Conservation (phyloP, 176 grass and related monocot genomes). For the Tuctoria greenei region DNA sequence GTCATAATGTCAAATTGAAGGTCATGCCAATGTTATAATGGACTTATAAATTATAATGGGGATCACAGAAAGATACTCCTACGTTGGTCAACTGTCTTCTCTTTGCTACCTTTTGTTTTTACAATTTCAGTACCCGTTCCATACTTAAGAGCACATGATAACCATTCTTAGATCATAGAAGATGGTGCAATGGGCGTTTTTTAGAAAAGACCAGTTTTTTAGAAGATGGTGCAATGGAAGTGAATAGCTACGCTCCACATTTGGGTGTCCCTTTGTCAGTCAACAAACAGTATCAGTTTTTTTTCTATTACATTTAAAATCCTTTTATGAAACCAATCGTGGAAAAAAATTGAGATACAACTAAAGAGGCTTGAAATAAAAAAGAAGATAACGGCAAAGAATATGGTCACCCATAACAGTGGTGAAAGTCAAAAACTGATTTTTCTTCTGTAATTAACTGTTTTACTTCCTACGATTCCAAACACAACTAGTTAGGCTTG, state of each 20-base stretch:
- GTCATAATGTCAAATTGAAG: no score
- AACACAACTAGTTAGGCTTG: not conserved
- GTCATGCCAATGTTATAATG: no score
- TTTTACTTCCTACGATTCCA: not conserved
- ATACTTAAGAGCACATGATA: not conserved
- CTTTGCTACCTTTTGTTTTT: not conserved
- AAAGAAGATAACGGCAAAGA: not conserved
- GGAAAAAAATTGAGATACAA: not conserved
- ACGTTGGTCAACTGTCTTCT: not conserved
- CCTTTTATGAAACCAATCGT: not conserved
- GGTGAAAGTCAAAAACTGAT: not conserved
- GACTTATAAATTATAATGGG: no score
- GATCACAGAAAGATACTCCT: not conserved
- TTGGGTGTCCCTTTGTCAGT: not conserved
- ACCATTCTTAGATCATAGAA: not conserved
- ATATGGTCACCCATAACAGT: not conserved
- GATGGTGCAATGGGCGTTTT: not conserved
- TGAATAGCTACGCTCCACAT: not conserved
- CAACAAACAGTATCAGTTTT: not conserved
- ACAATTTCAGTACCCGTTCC: not conserved
- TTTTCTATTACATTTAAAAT: not conserved
- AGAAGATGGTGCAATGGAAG: not conserved
- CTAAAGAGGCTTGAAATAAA: not conserved
- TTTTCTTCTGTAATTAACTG: not conserved
- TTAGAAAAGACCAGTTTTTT: no score